Percentiles rank a stretch among this genome's conserved stretches.
Evolutionary conservation across 257 asterid genomes (phyloP).

Genomic region (Pogostemon cablin): DNA sequence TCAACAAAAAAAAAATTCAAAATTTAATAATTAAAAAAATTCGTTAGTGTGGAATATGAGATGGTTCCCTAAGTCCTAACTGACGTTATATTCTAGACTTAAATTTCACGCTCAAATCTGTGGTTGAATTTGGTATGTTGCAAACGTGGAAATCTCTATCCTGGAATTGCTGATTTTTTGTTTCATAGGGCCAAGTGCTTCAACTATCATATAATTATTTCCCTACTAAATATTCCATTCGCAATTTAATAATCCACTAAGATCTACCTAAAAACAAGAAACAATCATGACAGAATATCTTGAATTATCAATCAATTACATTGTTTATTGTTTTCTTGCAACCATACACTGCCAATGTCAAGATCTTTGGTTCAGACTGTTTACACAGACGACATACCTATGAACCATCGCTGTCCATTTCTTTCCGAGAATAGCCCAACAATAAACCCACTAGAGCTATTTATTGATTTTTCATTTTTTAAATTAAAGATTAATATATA

Average conservation of each 20-base stretch:
- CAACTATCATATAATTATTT: constrained; percentile 33
- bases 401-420: constrained; percentile 24
- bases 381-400: constrained; percentile 30
- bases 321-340: constrained; percentile 29
- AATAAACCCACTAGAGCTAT: constrained; percentile 5
- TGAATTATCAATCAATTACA: background rate
- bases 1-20: too few relatives aligned
- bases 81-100: constrained; percentile 29
- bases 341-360: constrained; percentile 38
- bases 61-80: constrained; percentile 13
- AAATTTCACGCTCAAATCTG: constrained; percentile 43
- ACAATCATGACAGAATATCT: constrained; percentile 39
- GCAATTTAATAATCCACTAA: constrained; percentile 27
- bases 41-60: background rate
- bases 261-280: constrained; percentile 39
- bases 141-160: constrained; percentile 30
- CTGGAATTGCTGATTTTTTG: constrained; percentile 25
- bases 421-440: constrained; percentile 27
- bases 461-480: too few relatives aligned
- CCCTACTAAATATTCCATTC: constrained; percentile 24
- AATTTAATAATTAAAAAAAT: too few relatives aligned
- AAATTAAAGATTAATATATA: too few relatives aligned
- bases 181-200: constrained; percentile 24
- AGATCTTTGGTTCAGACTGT: constrained; percentile 35
- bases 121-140: constrained; percentile 40